Base-by-base conservation (phyloP, 2,329 filamentous ascomycete species). In the Pseudocercospora fijiensis region DNA sequence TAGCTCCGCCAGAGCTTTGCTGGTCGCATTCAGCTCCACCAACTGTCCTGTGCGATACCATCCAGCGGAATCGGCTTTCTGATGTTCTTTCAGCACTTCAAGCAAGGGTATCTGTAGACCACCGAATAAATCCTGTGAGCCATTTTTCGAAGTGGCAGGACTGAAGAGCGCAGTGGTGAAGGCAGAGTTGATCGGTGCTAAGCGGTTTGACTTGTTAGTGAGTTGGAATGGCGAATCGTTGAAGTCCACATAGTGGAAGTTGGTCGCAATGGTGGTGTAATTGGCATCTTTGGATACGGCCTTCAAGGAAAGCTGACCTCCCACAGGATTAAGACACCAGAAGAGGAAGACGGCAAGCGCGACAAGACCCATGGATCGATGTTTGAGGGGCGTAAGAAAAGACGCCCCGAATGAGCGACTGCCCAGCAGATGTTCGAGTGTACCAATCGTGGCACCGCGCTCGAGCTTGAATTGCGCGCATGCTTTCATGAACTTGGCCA, bases 21-120 rank as follows among this genome's bases (percentile, higher is more conserved):
- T 63, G 30, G 58, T 64, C 28, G 47, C 57, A 37, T 61, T 61
- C 26, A 45, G 58, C 18, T 24, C 27, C 24, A 41, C 60, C 30
- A 65, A 27, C 7, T 59, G 28, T 11, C 28, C 59, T 7, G 58
- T 61, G 20, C 62, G 37, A 55, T 62, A 62, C 63, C 64, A 65
- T 1, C 65, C 63, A 18, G 61, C 61, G 16, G 37, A 43, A 22
- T 63, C 60, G 13, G 65, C 55, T 27, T 62, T 59, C 30, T 63
- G 56, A 0, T 10, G 37, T 11, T 28, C 41, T 27, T 58, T 64
- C 4, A 67, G 57, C 24, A 37, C n/a, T 41, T 67, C 65, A 6
- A 67, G 51, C 57, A 67, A 28, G 1, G 65, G 65, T 22, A 65
- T 57, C 20, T 64, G 61, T 10, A 67, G 16, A 28, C 65, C 64